Base-by-base conservation (phyloP, 2,329 filamentous ascomycete species). In the Eurotiales sp. region DNA sequence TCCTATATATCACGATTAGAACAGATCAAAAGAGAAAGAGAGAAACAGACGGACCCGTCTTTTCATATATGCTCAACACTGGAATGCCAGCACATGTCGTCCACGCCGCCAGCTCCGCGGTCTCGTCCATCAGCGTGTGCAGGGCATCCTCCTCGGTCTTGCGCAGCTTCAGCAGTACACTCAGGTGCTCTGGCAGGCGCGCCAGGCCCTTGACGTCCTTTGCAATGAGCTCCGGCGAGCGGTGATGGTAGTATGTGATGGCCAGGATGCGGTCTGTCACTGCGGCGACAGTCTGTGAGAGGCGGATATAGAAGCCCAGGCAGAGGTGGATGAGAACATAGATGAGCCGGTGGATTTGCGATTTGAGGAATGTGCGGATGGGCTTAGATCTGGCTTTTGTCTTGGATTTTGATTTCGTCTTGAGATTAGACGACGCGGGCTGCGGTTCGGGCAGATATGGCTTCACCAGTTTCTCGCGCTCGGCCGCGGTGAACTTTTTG, bases 171-270 rank as follows among this genome's bases (percentile, higher is more conserved):
- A 99, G 72, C 50, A 97, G 85, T 10, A 95, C 86, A 64, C 90
- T 96, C 46, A 99, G 70, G 65, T 99, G 93, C 58, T 87, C 82
- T 2, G 93, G 93, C 54, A 95, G 72, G 61, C 86, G 83, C 52
- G 77, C 79, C 52, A 99, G 71, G 8, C 80, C 78, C 67, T 83
- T 83, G 22, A 97, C 86, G 72, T 99, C 93, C 63, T 87, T 85
- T 63, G 86, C 84, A 60, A 99, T 96, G 65, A 96, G 83, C 66
- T 95, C 89, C 7, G 93, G 93, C 0, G 92, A 95, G 47, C 89
- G 88, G 70, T 99, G 93, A 73, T 99, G 95, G 74, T 99, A 93
- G 69, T 92, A 91, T 50, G 95, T 77, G 55, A 97, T 81, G 8
- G 89, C 88, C 48, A 90, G 82, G 57, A 92, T 75, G 54, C 88